Evolutionary conservation across 2,329 filamentous ascomycete genomes (phyloP).

Genomic region (Sphaerulina vaccinii): DNA sequence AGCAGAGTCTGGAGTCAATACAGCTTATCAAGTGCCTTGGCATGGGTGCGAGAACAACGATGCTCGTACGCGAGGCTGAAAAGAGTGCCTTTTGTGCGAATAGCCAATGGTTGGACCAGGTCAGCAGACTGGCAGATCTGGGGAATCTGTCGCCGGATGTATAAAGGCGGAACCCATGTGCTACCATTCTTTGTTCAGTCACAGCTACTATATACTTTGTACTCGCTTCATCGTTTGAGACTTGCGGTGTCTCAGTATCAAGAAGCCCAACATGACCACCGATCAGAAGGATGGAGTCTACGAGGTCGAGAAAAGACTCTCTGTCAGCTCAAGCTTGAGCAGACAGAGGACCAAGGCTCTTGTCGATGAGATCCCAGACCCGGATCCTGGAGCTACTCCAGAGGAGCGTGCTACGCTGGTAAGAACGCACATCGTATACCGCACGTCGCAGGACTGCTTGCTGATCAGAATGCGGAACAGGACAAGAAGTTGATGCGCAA

Average conservation of each 20-base stretch:
- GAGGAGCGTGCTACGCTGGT: constrained; percentile 16
- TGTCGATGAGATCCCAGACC: constrained; percentile 14
- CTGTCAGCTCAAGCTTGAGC: constrained; percentile 10
- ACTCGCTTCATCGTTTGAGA: neutral
- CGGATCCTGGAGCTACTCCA: constrained; percentile 17
- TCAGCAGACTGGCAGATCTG: constrained; percentile 2
- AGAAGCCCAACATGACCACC: constrained; percentile 12
- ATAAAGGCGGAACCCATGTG: constrained; percentile 4
- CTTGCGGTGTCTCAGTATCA: constrained; percentile 1
- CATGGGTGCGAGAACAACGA: neutral
- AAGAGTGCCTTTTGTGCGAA: neutral
- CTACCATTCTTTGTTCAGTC: neutral
- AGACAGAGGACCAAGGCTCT: constrained; percentile 4
- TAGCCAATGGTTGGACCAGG: neutral
- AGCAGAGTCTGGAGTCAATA: constrained; percentile 4
- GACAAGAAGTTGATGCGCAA: constrained; percentile 53
- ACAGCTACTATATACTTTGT: constrained; percentile 1
- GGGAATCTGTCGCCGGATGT: constrained; percentile 1
- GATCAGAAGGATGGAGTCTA: constrained; percentile 3
- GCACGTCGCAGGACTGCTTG: neutral
- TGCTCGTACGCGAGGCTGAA: constrained; percentile 5
- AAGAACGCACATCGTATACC: neutral
- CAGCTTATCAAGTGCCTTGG: constrained; percentile 11
- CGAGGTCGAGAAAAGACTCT: constrained; percentile 14
- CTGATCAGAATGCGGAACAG: constrained; percentile 30